Evolutionary conservation across 345 rosid species (phyloP).

Genomic region (Conringia planisiliqua): DNA sequence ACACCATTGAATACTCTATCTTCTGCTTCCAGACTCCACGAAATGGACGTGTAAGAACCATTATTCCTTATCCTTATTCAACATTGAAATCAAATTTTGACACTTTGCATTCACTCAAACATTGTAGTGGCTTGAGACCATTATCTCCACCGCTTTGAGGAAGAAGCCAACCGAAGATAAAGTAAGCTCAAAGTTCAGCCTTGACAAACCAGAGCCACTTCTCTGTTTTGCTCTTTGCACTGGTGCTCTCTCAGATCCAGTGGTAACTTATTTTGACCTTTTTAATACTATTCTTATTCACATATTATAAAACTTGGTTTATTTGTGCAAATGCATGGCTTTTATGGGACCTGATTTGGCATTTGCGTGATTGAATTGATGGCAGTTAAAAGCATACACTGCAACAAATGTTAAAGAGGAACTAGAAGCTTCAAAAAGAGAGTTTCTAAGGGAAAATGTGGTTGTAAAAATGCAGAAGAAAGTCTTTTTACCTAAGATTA

Average conservation of each 20-base stretch:
- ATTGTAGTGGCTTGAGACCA: conserved; percentile 83
- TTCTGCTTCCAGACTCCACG: conserved; percentile 69
- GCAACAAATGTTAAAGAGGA: conserved; percentile 59
- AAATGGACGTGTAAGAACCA: conserved; percentile 60
- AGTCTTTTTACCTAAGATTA: conserved; percentile 62
- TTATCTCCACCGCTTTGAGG: conserved; percentile 70
- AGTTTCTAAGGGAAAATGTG: conserved; percentile 59
- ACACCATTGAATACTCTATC: conserved; percentile 78
- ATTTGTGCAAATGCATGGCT: background rate
- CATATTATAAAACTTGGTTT: background rate
- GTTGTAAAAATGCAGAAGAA: conserved; percentile 58
- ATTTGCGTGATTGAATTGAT: background rate
- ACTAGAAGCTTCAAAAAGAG: conserved; percentile 63
- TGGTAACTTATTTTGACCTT: conserved; percentile 45
- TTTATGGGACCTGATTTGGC: background rate
- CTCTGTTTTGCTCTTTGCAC: conserved; percentile 84
- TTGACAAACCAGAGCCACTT: conserved; percentile 48
- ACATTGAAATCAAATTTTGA: background rate
- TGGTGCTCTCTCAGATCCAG: conserved; percentile 81
- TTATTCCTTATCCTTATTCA: background rate
- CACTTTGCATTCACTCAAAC: background rate
- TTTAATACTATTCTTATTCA: background rate
- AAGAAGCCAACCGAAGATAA: conserved; percentile 70
- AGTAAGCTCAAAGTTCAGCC: conserved; percentile 55
- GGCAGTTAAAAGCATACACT: conserved; percentile 71